A percentile compares a stretch with the other conserved stretches of the same genome.
Conservation (phyloP, 2,329 filamentous ascomycete species). For the Aspergillus arachidicola region DNA sequence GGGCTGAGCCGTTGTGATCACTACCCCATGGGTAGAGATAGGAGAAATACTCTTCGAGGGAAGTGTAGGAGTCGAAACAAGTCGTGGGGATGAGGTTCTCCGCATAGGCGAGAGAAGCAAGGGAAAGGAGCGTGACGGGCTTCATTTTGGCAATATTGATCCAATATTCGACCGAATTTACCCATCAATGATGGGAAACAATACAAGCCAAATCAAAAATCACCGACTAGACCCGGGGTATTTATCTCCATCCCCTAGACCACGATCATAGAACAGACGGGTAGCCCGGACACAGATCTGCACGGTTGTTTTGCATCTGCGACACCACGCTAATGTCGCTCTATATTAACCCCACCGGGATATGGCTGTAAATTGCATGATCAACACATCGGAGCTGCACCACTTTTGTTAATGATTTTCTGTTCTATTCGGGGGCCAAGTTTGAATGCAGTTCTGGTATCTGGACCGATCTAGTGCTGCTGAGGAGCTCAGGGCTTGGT, state of each 20-base stretch:
- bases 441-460: background rate
- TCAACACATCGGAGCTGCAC: background rate
- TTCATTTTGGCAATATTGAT: background rate
- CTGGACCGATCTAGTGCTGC: background rate
- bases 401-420: slow-evolving; percentile 1
- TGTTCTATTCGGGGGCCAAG: background rate
- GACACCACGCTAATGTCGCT: background rate
- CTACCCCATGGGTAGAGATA: slow-evolving; percentile 62
- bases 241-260: background rate
- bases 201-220: too few species aligned
- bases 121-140: slow-evolving; percentile 4
- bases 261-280: background rate
- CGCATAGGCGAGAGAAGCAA: slow-evolving; percentile 14
- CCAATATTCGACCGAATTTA: too few species aligned
- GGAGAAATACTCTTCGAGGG: slow-evolving; percentile 47
- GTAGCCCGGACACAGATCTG: background rate
- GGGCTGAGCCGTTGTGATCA: slow-evolving; percentile 60
- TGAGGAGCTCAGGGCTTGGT: background rate
- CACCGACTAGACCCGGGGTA: background rate
- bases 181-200: background rate
- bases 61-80: slow-evolving; percentile 34
- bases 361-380: slow-evolving; percentile 3
- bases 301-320: background rate
- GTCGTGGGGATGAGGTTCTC: slow-evolving; percentile 26
- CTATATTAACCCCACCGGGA: slow-evolving; percentile 6